Percentiles rank a stretch among this genome's conserved stretches.
phyloP scores from a whole-genome alignment of 345 rosid species.

The Populus tremula region DNA sequence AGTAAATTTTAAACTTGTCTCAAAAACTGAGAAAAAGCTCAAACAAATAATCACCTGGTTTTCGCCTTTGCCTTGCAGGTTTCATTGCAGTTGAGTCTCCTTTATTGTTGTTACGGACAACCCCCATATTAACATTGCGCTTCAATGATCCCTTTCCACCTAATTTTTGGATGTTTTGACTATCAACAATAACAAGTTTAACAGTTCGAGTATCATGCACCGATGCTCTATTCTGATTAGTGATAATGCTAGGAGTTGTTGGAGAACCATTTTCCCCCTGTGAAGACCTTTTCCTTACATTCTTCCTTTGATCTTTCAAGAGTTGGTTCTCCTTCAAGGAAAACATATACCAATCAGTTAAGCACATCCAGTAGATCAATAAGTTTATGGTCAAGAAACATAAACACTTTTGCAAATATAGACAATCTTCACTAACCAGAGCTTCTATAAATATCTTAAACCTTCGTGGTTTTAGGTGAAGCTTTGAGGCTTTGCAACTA shows the following conservation, averaged over 20 bases:
- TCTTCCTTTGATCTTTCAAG: constrained; percentile 88
- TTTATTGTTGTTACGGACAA: constrained; percentile 50
- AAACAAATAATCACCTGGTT: constrained; percentile 56
- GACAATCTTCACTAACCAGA: constrained; percentile 62
- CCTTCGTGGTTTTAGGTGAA: constrained; percentile 94
- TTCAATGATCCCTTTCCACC: constrained; percentile 69
- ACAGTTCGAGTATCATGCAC: constrained; percentile 59
- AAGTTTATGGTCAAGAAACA: constrained; percentile 18
- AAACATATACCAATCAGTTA: constrained; percentile 24
- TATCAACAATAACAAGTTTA: constrained; percentile 66
- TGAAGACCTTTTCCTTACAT: constrained; percentile 59
- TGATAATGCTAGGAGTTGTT: constrained; percentile 45
- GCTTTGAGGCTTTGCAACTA: constrained; percentile 98
- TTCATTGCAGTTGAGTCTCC: constrained; percentile 57
- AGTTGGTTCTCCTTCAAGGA: constrained; percentile 89
- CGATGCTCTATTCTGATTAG: constrained; percentile 64
- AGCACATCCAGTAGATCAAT: constrained; percentile 20
- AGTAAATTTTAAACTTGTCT: background rate
- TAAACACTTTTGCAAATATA: constrained; percentile 6
- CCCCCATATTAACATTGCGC: constrained; percentile 55
- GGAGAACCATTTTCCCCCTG: constrained; percentile 71
- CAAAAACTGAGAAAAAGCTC: background rate
- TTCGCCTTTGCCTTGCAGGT: constrained; percentile 74
- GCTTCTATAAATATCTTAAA: constrained; percentile 92
- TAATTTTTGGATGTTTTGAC: constrained; percentile 73